phyloP scores from a whole-genome alignment of 225 moss, liverwort and hornwort genomes.

The Physcomitrium patens region DNA sequence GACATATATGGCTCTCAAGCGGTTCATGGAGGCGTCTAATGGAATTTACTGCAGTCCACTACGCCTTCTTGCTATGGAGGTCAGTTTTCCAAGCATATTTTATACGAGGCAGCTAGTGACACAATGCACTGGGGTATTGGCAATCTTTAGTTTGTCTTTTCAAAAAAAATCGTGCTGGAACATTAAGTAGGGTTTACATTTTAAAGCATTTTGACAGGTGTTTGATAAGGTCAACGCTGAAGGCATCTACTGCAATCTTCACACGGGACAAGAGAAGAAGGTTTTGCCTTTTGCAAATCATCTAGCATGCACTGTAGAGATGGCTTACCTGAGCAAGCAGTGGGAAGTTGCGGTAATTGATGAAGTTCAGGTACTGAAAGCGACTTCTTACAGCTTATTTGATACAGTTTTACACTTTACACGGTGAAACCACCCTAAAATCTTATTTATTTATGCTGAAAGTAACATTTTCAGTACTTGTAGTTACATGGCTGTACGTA shows the following conservation, averaged over 20 bases:
- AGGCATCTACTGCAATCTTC: conserved; percentile 96
- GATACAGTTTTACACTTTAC: neutral
- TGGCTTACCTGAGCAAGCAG: conserved; percentile 84
- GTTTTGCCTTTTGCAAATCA: conserved; percentile 92
- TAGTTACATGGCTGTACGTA: conserved; percentile 1
- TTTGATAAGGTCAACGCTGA: conserved; percentile 88
- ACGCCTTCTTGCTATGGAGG: conserved; percentile 98
- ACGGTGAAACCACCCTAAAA: too few species aligned
- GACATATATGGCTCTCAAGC: conserved; percentile 87
- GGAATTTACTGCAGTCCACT: conserved; percentile 99
- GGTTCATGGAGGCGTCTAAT: conserved; percentile 84
- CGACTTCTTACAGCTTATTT: neutral
- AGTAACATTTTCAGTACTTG: neutral
- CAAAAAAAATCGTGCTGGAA: neutral
- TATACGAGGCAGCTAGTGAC: conserved; percentile 16
- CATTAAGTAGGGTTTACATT: conserved; percentile 7
- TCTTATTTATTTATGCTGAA: neutral
- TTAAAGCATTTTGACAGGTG: conserved; percentile 52
- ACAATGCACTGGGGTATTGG: conserved; percentile 18
- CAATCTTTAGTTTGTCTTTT: neutral
- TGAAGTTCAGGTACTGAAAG: conserved; percentile 79
- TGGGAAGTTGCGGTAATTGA: conserved; percentile 99
- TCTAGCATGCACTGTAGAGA: conserved; percentile 95
- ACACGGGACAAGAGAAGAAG: conserved; percentile 94
- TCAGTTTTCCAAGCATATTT: conserved; percentile 38